Evolutionary conservation across 164 flowering plant species (phyloP), one percentile per base, ranked within the genome.

Genomic region (Magnolia kwangsiensis): DNA sequence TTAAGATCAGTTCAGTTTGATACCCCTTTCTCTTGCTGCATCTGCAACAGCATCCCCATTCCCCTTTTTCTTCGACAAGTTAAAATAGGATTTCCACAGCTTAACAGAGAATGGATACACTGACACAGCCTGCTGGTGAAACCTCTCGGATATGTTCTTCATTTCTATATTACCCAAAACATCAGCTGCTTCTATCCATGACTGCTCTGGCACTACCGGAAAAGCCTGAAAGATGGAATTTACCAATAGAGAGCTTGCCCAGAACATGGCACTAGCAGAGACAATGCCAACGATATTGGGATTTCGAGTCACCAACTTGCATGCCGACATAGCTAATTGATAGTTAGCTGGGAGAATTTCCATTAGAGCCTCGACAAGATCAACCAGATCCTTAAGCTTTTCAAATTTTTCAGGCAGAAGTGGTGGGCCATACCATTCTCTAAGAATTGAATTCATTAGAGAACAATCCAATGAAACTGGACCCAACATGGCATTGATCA

Each of bases 141-240:
- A 92, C 49, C 80, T 87, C 77, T 86, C 89, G 5, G 77, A 82
- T 13, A 90, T 77, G n/a, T 50, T 78, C 61, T 80, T 83, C 23
- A 69, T 37, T 63, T 81, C 87, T 49, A 87, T 73, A 50, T 79
- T 80, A 45, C 80, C 71, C 81, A 92, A 82, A 70, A 89, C 70
- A 20, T 63, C 82, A 3, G 90, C 90, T 18, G 87, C 88, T 82
- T 92, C 92, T 9, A 86, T 85, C 96, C 97, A 95, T 50, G 81
- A 77, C 76, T 65, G 73, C 80, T 95, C 97, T 2, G 97, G 92
- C 9, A 94, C 88, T 8, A 88, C 79, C n/a, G 97, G 97, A 68
- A 88, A 74, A 66, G 90, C 87, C 81, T 80, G 85, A 72, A 77
- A 86, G 24, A 95, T 78, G 78, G 96, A 80, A 76, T 81, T 85